Conservation (phyloP, 2,329 filamentous ascomycete species). For the Colletotrichum sojae region DNA sequence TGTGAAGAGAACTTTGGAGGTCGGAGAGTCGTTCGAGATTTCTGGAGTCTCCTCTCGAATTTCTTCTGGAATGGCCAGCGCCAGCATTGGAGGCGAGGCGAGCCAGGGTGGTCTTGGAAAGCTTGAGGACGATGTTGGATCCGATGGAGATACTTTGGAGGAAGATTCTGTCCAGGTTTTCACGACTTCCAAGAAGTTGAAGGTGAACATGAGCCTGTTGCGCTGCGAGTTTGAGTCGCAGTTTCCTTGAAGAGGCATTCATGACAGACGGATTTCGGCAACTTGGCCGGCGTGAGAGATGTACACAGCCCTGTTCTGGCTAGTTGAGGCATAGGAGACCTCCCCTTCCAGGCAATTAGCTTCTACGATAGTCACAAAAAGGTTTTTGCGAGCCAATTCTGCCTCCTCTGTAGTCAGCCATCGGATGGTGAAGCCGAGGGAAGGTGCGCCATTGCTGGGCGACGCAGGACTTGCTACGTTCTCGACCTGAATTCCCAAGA, state of each 20-base stretch:
- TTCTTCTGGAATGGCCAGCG: neutral
- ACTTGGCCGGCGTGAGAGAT: slow-evolving; percentile 6
- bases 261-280: slow-evolving; percentile 1
- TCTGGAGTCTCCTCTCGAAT: slow-evolving; percentile 3
- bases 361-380: neutral
- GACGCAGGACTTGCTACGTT: neutral
- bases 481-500: neutral
- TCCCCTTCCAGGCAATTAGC: neutral
- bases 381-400: neutral
- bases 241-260: neutral
- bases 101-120: neutral
- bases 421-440: neutral
- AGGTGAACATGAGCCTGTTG: slow-evolving; percentile 8
- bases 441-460: neutral
- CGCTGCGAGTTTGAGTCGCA: slow-evolving; percentile 18
- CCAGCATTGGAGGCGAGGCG: neutral
- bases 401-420: neutral
- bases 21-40: slow-evolving; percentile 17
- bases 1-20: neutral
- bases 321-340: neutral
- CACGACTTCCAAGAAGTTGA: slow-evolving; percentile 4
- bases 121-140: neutral
- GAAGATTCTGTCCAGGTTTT: slow-evolving; percentile 1
- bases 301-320: neutral
- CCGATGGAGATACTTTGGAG: neutral